A percentile compares a stretch with the other conserved stretches of the same genome.
Conservation (phyloP, 805 yeast species). For the Cyberlindnera xishuangbannaensis region DNA sequence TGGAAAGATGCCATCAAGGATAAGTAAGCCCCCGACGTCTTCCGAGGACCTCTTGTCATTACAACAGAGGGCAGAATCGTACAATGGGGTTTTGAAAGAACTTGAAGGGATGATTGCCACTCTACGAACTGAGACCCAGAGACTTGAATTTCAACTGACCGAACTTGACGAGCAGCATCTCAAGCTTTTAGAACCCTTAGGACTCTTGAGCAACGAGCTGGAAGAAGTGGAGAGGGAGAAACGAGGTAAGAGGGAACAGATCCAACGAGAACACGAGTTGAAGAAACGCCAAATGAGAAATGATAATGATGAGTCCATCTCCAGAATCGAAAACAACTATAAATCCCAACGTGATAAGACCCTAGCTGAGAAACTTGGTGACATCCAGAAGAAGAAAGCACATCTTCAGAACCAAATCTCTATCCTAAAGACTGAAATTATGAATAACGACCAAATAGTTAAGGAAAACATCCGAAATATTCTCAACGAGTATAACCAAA, state of each 20-base stretch:
- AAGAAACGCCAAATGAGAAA: constrained; percentile 28
- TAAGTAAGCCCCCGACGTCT: no score
- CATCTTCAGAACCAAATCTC: constrained; percentile 26
- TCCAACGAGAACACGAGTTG: constrained; percentile 25
- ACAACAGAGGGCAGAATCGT: constrained; percentile 15
- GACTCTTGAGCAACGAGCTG: constrained; percentile 26
- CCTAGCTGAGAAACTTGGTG: constrained; percentile 29
- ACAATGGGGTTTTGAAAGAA: constrained; percentile 24
- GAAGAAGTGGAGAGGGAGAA: constrained; percentile 29
- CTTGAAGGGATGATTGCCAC: no score
- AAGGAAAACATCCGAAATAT: no score
- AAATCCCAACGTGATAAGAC: constrained; percentile 33
- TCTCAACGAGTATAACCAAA: no score
- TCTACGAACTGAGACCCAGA: constrained; percentile 34
- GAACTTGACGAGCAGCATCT: no score
- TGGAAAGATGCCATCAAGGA: no score
- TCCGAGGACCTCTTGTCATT: no score
- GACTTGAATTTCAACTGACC: constrained; percentile 32
- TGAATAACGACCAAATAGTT: constrained; percentile 18
- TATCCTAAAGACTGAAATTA: constrained; percentile 23
- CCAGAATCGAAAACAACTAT: constrained; percentile 30
- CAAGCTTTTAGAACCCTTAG: no score
- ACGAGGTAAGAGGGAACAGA: constrained; percentile 21
- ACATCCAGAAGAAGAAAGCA: constrained; percentile 28
- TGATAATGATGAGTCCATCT: constrained; percentile 33